Evolutionary conservation across 805 yeast genomes (phyloP).

Genomic region (Sugiyamaella boreocaroliniensis): DNA sequence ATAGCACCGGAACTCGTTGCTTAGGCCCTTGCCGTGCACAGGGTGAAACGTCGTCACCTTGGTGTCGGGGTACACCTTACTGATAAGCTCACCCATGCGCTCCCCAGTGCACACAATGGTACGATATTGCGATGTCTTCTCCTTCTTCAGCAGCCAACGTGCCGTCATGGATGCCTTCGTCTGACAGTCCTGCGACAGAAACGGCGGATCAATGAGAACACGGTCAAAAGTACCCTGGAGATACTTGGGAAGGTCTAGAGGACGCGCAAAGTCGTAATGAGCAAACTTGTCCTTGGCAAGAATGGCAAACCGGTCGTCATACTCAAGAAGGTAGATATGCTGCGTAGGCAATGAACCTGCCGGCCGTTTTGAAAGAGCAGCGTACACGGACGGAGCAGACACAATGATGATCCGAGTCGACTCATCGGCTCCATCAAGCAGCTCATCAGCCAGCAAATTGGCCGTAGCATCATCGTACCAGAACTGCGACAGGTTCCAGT

Average conservation of each 20-base stretch:
- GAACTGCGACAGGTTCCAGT: slow-evolving; percentile 92
- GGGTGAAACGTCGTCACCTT: slow-evolving; percentile 63
- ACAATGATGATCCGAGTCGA: slow-evolving; percentile 68
- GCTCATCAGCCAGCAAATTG: slow-evolving; percentile 54
- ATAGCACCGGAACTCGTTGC: slow-evolving; percentile 83
- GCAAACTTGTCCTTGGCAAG: slow-evolving; percentile 67
- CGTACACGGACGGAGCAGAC: slow-evolving; percentile 89
- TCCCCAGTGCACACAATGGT: slow-evolving; percentile 84
- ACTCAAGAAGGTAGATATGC: slow-evolving; percentile 73
- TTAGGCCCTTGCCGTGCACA: slow-evolving; percentile 75
- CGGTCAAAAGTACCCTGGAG: slow-evolving; percentile 61
- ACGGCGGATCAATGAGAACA: slow-evolving; percentile 81
- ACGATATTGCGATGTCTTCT: slow-evolving; percentile 29
- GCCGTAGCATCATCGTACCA: slow-evolving; percentile 80
- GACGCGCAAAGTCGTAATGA: slow-evolving; percentile 69
- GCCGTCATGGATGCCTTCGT: slow-evolving; percentile 60
- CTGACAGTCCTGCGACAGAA: slow-evolving; percentile 76
- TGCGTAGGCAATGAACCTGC: slow-evolving; percentile 41
- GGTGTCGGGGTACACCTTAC: slow-evolving; percentile 56
- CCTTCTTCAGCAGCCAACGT: slow-evolving; percentile 42
- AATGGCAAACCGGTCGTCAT: slow-evolving; percentile 66
- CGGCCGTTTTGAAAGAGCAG: slow-evolving; percentile 59
- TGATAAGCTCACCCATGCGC: slow-evolving; percentile 65
- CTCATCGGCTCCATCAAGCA: slow-evolving; percentile 69
- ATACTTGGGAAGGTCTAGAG: slow-evolving; percentile 51